These are phyloP conservation scores for Venturia pyrina DNA, from an alignment of 2,329 filamentous ascomycete genomes.

Conservation along the genomic window DNA sequence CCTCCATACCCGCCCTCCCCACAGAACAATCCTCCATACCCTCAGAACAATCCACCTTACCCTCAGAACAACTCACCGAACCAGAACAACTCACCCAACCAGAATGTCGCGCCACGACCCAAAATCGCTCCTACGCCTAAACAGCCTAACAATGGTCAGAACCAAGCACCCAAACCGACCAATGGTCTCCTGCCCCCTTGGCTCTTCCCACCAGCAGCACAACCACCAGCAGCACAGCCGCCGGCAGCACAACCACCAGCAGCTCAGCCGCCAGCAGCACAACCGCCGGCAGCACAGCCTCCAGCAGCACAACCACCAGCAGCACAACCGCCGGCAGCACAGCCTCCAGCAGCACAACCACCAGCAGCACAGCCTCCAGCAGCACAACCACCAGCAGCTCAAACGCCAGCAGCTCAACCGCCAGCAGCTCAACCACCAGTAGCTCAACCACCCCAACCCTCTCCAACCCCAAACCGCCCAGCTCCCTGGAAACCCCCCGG, in stretches of 20 bases:
- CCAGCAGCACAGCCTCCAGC: no score
- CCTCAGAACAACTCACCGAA: neutral
- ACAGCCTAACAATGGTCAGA: neutral
- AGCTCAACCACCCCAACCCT: neutral
- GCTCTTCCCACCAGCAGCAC: neutral
- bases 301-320: no score
- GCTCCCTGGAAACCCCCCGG: neutral
- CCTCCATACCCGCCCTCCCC: neutral
- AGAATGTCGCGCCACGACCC: neutral
- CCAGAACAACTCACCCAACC: no score
- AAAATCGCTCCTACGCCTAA: neutral
- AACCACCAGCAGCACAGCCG: no score
- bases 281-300: neutral
- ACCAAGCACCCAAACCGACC: neutral
- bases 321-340: neutral
- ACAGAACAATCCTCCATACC: neutral
- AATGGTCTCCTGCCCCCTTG: neutral
- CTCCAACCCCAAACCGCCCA: neutral
- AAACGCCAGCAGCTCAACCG: no score
- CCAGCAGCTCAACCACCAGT: no score
- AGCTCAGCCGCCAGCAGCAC: no score
- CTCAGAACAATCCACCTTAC: no score
- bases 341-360: neutral
- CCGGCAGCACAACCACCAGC: no score
- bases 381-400: neutral